Evolutionary conservation across 140 eudicot species (phyloP).

Genomic region (Senecio squalidus): DNA sequence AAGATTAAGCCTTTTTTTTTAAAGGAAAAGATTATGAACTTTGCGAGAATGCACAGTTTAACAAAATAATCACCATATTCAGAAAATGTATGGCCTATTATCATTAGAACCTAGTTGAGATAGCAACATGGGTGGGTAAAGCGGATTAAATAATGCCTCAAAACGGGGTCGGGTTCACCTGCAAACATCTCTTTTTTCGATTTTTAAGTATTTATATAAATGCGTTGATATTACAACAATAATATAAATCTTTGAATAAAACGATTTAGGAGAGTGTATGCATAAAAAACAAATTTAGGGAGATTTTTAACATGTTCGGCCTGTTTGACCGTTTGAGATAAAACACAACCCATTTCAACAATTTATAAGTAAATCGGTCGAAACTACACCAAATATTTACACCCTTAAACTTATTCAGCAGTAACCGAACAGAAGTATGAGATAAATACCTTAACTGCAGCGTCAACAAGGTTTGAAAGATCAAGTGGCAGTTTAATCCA

Average conservation of each 20-base stretch:
- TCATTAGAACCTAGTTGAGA: no score
- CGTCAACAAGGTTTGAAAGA: constrained; percentile 59
- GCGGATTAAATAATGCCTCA: no score
- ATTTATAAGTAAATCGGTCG: background rate
- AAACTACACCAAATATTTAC: constrained; percentile 1
- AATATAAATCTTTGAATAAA: no score
- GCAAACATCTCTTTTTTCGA: no score
- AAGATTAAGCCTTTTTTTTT: constrained; percentile 4
- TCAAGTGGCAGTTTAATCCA: constrained; percentile 72
- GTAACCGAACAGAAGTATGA: constrained; percentile 5
- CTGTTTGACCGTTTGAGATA: background rate
- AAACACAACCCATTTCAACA: background rate
- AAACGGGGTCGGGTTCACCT: no score
- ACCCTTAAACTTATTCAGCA: constrained; percentile 4
- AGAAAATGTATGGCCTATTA: constrained; percentile 7
- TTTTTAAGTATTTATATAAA: no score
- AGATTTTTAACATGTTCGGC: background rate
- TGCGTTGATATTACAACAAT: no score
- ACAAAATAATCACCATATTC: constrained; percentile 7
- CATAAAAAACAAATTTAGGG: no score
- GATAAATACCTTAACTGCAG: constrained; percentile 59
- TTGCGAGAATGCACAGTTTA: background rate
- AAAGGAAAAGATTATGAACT: background rate
- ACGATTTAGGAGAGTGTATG: no score
- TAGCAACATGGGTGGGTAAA: no score